Conservation (phyloP, 352 stramenopile species). For the Phytophthora macrochlamydospora region DNA sequence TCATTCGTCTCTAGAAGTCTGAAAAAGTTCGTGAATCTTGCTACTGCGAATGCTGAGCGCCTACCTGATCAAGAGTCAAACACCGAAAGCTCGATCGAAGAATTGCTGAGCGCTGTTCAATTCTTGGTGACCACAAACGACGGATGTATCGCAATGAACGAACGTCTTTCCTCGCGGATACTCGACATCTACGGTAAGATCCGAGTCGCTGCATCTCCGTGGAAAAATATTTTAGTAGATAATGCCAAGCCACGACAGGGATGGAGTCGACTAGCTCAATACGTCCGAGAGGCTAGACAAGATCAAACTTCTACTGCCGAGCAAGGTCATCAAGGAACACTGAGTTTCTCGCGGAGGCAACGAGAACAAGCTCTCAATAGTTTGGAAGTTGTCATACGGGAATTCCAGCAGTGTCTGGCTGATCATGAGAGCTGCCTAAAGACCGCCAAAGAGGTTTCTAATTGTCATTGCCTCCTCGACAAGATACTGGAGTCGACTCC, state of each 20-base stretch:
- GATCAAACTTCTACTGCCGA: not conserved
- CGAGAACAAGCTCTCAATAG: not conserved
- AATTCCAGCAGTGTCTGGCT: constrained; percentile 11
- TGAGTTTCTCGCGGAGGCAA: constrained; percentile 1
- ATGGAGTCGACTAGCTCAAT: constrained; percentile 9
- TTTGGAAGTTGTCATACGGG: constrained; percentile 5
- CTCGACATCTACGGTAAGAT: constrained; percentile 19
- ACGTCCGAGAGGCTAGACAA: constrained; percentile 1
- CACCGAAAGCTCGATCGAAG: not conserved
- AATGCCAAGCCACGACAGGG: constrained; percentile 10
- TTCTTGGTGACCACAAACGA: constrained; percentile 5
- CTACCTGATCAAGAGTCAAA: no score
- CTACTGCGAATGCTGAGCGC: not conserved
- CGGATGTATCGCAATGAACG: constrained; percentile 17
- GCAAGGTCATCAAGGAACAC: not conserved
- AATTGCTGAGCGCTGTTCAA: constrained; percentile 11
- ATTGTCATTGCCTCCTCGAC: constrained; percentile 2
- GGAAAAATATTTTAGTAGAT: not conserved
- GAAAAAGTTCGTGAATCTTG: not conserved
- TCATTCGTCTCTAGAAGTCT: constrained; percentile 11
- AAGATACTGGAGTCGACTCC: constrained; percentile 7
- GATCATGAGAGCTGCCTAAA: constrained; percentile 11
- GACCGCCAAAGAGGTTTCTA: constrained; percentile 7
- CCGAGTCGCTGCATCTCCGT: constrained; percentile 5
- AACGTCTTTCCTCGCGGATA: constrained; percentile 8